phyloP scores from a whole-genome alignment of 345 rosid genomes.

The Boechera retrofracta region DNA sequence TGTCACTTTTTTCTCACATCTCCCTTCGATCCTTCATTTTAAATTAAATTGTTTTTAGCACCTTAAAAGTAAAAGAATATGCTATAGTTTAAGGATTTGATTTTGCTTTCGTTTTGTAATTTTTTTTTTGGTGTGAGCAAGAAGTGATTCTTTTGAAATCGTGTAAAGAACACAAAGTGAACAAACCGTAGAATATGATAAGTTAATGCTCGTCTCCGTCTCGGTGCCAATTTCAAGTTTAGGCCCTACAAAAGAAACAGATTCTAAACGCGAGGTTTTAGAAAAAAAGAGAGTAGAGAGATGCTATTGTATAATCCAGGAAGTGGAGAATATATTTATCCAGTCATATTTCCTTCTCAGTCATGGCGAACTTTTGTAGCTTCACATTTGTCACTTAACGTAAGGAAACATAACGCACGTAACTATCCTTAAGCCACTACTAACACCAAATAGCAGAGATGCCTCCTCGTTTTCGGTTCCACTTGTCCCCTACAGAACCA shows the following conservation, averaged over 20 bases:
- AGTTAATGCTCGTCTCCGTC: conserved; percentile 45
- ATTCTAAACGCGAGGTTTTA: conserved; percentile 11
- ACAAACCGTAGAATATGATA: conserved; percentile 33
- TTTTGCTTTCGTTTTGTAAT: conserved; percentile 14
- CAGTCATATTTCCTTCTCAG: conserved; percentile 17
- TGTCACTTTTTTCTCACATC: conserved; percentile 5
- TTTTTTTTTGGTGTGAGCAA: neutral
- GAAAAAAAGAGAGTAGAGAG: neutral
- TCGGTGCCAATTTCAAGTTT: conserved; percentile 13
- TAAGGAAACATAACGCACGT: conserved; percentile 38
- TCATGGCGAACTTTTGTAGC: conserved; percentile 27
- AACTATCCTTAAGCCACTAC: conserved; percentile 31
- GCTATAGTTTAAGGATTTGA: neutral
- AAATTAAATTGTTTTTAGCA: neutral
- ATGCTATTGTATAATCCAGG: conserved; percentile 12
- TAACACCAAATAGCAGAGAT: conserved; percentile 31
- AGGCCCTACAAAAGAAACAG: conserved; percentile 22
- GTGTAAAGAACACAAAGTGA: conserved; percentile 24
- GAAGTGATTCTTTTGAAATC: conserved; percentile 19
- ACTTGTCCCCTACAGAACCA: conserved; percentile 37
- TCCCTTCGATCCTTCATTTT: neutral
- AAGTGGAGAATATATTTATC: conserved; percentile 39
- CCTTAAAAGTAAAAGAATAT: neutral
- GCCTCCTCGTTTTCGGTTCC: conserved; percentile 44
- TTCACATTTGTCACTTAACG: conserved; percentile 33